Percentiles rank a stretch among this genome's conserved stretches.
phyloP scores from a whole-genome alignment of 2,329 filamentous ascomycete species.

The Nemania abortiva region DNA sequence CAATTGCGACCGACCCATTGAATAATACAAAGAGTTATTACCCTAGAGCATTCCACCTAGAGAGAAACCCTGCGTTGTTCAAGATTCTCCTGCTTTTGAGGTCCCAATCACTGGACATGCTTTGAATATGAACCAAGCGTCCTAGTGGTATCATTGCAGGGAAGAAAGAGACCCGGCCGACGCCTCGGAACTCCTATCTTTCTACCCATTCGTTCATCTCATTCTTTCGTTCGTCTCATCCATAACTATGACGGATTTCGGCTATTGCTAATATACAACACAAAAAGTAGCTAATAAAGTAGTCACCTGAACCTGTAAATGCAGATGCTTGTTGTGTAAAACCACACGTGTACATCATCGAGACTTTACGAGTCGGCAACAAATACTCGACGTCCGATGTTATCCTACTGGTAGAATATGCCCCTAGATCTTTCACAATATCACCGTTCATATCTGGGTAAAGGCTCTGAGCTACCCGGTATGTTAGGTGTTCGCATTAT shows the following conservation, averaged over 20 bases:
- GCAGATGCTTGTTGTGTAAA: constrained; percentile 20
- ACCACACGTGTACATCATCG: constrained; percentile 24
- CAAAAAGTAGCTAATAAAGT: constrained; percentile 13
- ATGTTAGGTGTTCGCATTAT: constrained; percentile 62
- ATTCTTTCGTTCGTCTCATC: constrained; percentile 32
- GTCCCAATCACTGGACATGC: background rate
- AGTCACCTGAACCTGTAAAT: constrained; percentile 19
- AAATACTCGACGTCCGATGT: constrained; percentile 15
- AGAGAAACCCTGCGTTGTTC: background rate
- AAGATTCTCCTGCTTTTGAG: background rate
- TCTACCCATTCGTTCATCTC: constrained; percentile 32
- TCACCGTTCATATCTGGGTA: constrained; percentile 55
- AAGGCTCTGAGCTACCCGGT: constrained; percentile 45
- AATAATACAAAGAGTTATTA: background rate
- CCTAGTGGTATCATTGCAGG: background rate
- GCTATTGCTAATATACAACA: constrained; percentile 33
- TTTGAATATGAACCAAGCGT: background rate
- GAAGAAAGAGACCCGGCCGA: background rate
- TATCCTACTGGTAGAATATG: background rate
- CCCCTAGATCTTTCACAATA: background rate
- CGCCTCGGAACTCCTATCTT: background rate
- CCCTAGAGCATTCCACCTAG: background rate
- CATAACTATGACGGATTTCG: constrained; percentile 13
- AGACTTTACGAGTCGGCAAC: background rate
- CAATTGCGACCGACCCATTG: background rate